These are phyloP conservation scores for Xylaria sp. DNA, from an alignment of 2,329 filamentous ascomycete genomes.

Conservation along the genomic window DNA sequence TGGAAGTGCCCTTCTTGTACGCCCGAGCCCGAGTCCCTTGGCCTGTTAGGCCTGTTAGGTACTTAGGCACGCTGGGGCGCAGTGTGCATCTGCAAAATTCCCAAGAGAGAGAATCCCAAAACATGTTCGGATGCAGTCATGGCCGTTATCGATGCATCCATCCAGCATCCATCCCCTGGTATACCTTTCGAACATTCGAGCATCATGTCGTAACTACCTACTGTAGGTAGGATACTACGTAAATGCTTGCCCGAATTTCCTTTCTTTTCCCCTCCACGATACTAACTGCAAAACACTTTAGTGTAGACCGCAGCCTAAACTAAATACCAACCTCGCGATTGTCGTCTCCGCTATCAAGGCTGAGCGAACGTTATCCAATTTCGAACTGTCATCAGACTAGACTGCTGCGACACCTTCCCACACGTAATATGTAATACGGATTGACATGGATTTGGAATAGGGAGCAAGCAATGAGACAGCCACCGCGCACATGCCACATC, in stretches of 20 bases:
- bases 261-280: neutral
- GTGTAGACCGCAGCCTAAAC: neutral
- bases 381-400: conserved; percentile 20
- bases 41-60: conserved; percentile 6
- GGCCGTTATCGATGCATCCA: neutral
- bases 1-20: neutral
- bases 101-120: conserved; percentile 27
- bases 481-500: conserved; percentile 11
- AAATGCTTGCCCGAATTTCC: neutral
- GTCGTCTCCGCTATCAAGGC: conserved; percentile 35
- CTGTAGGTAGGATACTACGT: neutral
- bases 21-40: conserved; percentile 8
- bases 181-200: conserved; percentile 10
- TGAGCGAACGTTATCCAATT: conserved; percentile 20
- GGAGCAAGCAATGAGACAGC: conserved; percentile 1
- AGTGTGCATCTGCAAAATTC: conserved; percentile 13
- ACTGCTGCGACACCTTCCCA: conserved; percentile 24
- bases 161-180: neutral
- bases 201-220: neutral
- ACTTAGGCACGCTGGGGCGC: conserved; percentile 3
- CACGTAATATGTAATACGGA: conserved; percentile 8
- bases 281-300: too few species aligned
- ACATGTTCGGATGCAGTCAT: conserved; percentile 11
- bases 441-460: conserved; percentile 26
- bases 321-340: neutral